These are phyloP conservation scores for Nakaseomyces uthaithaninus DNA, from an alignment of 1,139 yeast genomes.

Conservation along the genomic window DNA sequence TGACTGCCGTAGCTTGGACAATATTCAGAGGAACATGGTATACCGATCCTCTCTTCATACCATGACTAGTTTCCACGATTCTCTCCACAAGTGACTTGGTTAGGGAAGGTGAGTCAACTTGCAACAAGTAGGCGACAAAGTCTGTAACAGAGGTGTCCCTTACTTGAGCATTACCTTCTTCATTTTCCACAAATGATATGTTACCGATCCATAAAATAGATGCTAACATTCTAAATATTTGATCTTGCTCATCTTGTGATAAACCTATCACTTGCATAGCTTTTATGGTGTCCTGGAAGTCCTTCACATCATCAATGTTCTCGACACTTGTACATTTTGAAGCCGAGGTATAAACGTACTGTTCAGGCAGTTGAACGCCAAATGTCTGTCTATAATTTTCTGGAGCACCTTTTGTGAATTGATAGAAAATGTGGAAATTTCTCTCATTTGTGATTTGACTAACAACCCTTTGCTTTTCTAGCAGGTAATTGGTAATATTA, in stretches of 20 bases:
- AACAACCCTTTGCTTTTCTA: slow-evolving; percentile 96
- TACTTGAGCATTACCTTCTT: slow-evolving; percentile 73
- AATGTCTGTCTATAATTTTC: slow-evolving; percentile 72
- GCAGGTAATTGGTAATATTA: slow-evolving; percentile 85
- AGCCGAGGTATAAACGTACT: slow-evolving; percentile 80
- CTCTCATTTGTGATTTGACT: slow-evolving; percentile 88
- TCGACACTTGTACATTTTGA: slow-evolving; percentile 81
- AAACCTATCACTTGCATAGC: slow-evolving; percentile 91
- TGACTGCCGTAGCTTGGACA: slow-evolving; percentile 88
- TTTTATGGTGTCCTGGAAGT: slow-evolving; percentile 67
- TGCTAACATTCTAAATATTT: slow-evolving; percentile 77
- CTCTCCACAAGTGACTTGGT: slow-evolving; percentile 68
- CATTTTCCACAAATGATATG: slow-evolving; percentile 75
- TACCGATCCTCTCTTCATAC: slow-evolving; percentile 81
- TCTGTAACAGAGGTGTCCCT: slow-evolving; percentile 84
- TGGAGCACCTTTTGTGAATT: slow-evolving; percentile 85
- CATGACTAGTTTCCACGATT: slow-evolving; percentile 83
- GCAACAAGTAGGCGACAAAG: slow-evolving; percentile 85
- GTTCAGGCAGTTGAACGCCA: slow-evolving; percentile 92
- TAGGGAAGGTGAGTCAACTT: slow-evolving; percentile 64
- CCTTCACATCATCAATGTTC: slow-evolving; percentile 75
- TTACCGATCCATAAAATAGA: slow-evolving; percentile 93
- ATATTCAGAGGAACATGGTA: slow-evolving; percentile 90
- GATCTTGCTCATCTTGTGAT: slow-evolving; percentile 74
- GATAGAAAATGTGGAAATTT: slow-evolving; percentile 95